Evolutionary conservation across 371 early-diverging fungal genomes (phyloP), one percentile per base, ranked within the genome.

Genomic region (Rhizomucor miehei): DNA sequence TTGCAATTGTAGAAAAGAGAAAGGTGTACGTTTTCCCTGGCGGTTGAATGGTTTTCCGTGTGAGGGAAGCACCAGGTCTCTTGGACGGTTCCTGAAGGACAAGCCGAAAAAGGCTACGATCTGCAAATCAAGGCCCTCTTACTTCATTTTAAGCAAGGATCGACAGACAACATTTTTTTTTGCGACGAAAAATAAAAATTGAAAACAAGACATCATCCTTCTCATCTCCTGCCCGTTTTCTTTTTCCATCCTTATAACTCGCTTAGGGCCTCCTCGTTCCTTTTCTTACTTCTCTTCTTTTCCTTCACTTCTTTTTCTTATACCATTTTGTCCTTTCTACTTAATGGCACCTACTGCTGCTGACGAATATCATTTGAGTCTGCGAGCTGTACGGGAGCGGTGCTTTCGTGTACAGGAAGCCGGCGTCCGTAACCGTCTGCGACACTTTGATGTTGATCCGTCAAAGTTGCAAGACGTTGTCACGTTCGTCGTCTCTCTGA

Each of bases 301-400:
- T 38, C 14, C 14, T 38, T 14, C 14, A 38, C 38, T 38, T 10
- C 38, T 38, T 9, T 38, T 38, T 57, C 36, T n/a, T 39, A 39
- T 54, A 52, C 16, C 52, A 52, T 46, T 23, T 36, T 23, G 48
- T 45, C 40, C 19, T 35, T 57, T 13, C 57, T n/a, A n/a, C n/a
- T n/a, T n/a, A n/a, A 60, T 56, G 68, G 63, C 59, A 57, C 51
- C 66, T n/a, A 58, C 61, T 49, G 36, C 60, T 14, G 48, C 64
- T 14, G 59, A 69, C 47, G 70, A 71, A 46, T 84, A 89, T 60
- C 74, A 93, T 19, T 67, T 75, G 44, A 85, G 91, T 23, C 80
- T 95, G 45, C 71, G 69, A 16, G 83, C 93, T 11, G 86, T 94
- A 13, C 89, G 95, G 45, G 86, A 88, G 54, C 80, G 92, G 37